Base-by-base conservation (phyloP, 2,329 filamentous ascomycete species). In the Fusarium sp. region DNA sequence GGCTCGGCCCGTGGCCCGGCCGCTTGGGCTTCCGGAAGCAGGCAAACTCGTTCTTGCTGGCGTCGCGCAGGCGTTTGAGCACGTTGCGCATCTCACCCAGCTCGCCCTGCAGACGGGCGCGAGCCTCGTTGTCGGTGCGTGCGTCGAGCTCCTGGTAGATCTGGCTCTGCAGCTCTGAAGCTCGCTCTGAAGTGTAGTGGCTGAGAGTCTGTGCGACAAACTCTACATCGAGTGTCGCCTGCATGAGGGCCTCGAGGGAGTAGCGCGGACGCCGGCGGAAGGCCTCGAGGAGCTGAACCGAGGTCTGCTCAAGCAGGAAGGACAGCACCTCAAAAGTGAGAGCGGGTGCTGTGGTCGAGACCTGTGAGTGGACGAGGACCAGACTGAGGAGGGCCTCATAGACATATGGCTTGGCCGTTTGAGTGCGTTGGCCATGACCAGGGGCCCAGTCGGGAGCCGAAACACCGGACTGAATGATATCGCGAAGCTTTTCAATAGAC, bases 181-280 rank as follows among this genome's bases (percentile, higher is more conserved):
- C 93, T 55, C 89, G 86, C 62, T 97, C 91, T 0, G 93, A 96
- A 0, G 93, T 96, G 79, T 96, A 99, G 72, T 94, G 90, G 65
- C 88, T 92, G 33, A 99, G 86, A 5, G 95, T 97, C 82, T 99
- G 96, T 1, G 94, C 93, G 62, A 98, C 90, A 77, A 99, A 98
- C 80, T 99, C 96, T 1, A 97, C 94, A 76, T 99, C 96, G 1
- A 99, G 87, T 0, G 96, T 99, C 1, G 96, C 96, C 81, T 99
- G 96, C 90, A 98, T 97, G 55, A 99, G 87, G 6, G 92, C 90
- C 5, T 91, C 85, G 0, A 99, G 88, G 1, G 89, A 86, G 80
- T 96, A 98, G 18, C 83, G 84, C 4, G 84, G 79, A 6, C 90
- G 89, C 34, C 78, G 86, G 84, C 82, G 83, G 84, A 98, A 97